These are phyloP conservation scores for Murraya paniculata DNA, from an alignment of 345 rosid genomes.

Conservation along the genomic window DNA sequence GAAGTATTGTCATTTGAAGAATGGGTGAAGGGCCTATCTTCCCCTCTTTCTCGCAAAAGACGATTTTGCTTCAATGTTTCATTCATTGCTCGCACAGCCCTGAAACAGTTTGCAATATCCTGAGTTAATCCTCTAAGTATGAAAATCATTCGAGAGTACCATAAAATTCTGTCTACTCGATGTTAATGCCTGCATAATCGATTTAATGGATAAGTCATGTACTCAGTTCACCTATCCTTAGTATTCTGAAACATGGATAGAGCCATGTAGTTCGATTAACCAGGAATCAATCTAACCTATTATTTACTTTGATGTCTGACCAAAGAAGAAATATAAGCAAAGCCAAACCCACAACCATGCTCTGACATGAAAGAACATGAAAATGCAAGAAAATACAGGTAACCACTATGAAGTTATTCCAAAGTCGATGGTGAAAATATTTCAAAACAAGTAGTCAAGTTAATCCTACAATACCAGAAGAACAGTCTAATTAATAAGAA, in stretches of 20 bases:
- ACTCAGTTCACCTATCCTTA: background rate
- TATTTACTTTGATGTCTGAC: background rate
- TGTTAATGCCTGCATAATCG: background rate
- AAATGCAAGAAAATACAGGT: background rate
- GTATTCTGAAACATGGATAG: background rate
- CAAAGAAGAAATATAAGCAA: background rate
- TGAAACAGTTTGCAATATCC: conserved; percentile 36
- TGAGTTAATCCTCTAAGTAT: background rate
- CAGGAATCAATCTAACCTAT: background rate
- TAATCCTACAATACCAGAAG: background rate
- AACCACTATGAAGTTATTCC: background rate
- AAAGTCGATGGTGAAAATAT: background rate
- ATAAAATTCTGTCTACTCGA: background rate
- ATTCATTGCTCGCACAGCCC: conserved; percentile 98
- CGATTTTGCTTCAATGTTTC: conserved; percentile 95
- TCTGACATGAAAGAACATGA: background rate
- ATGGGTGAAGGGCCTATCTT: conserved; percentile 49
- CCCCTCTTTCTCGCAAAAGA: conserved; percentile 51
- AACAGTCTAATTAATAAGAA: background rate
- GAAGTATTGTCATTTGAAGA: conserved; percentile 41
- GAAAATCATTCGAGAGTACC: conserved; percentile 14
- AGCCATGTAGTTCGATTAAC: background rate
- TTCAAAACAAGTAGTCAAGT: background rate
- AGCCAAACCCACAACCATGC: background rate
- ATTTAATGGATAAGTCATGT: background rate